A percentile compares a stretch with the other conserved stretches of the same genome.
These are phyloP conservation scores for Abrus precatorius DNA, from an alignment of 306 rosid genomes.

Conservation along the genomic window DNA sequence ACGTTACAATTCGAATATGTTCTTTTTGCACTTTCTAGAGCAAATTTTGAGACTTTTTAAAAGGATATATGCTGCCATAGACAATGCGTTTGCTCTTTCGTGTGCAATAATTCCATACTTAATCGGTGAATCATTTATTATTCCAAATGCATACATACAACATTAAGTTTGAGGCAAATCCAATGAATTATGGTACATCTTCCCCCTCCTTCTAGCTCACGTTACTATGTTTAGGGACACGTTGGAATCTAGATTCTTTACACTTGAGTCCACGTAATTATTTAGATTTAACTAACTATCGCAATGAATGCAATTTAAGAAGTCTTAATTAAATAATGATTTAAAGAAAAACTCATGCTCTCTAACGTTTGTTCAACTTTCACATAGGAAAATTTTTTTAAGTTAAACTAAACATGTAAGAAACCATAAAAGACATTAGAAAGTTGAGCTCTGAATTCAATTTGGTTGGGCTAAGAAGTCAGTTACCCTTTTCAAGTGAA, in stretches of 20 bases:
- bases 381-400: too few species aligned
- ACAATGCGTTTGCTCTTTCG: neutral
- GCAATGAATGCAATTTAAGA: slow-evolving; percentile 11
- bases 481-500: neutral
- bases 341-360: neutral
- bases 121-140: slow-evolving; percentile 16
- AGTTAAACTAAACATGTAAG: neutral
- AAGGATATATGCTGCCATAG: slow-evolving; percentile 38
- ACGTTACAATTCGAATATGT: slow-evolving; percentile 50
- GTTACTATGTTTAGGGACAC: slow-evolving; percentile 2
- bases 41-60: slow-evolving; percentile 1
- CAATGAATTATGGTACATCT: slow-evolving; percentile 34
- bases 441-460: slow-evolving; percentile 26
- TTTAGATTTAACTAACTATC: slow-evolving; percentile 6
- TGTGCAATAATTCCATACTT: neutral
- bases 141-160: slow-evolving; percentile 3
- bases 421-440: neutral
- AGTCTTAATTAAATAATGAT: neutral
- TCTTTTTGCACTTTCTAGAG: slow-evolving; percentile 48
- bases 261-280: neutral
- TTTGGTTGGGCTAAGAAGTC: slow-evolving; percentile 2
- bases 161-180: slow-evolving; percentile 10
- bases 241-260: neutral
- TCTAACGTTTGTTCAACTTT: neutral
- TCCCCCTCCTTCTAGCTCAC: neutral